Conservation (phyloP, 148 eudicot genomes). For the Rhododendron williamsianum region DNA sequence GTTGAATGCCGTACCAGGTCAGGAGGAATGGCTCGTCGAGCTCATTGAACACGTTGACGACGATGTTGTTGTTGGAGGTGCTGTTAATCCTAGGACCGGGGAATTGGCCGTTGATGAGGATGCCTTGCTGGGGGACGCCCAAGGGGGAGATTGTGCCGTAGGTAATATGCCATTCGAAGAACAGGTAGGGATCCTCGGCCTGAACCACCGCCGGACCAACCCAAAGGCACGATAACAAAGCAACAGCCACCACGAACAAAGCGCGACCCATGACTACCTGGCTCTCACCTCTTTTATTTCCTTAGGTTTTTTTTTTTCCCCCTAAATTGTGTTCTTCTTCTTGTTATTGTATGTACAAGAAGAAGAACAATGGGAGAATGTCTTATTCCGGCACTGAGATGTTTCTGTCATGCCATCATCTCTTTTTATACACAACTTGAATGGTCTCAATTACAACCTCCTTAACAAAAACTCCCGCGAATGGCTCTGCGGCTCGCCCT, state of each 20-base stretch:
- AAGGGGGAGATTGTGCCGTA: constrained; percentile 24
- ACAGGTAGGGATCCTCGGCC: constrained; percentile 25
- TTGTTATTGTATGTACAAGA: not conserved
- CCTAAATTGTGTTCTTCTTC: not conserved
- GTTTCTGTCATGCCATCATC: not conserved
- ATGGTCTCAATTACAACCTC: not conserved
- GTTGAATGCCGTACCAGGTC: constrained; percentile 27
- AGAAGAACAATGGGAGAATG: not conserved
- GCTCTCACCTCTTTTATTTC: not conserved
- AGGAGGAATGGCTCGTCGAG: constrained; percentile 29
- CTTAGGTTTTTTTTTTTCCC: accelerated
- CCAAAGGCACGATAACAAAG: not conserved
- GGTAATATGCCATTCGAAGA: constrained; percentile 21
- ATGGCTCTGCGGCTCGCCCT: not conserved
- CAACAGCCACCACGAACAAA: not conserved
- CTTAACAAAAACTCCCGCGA: not conserved
- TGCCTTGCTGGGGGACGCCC: constrained; percentile 21
- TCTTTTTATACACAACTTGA: not conserved
- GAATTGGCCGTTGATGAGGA: constrained; percentile 28
- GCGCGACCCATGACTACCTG: not conserved
- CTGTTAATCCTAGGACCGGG: constrained; percentile 26
- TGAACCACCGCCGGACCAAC: constrained; percentile 2
- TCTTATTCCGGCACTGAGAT: not conserved
- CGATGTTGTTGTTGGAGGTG: constrained; percentile 22
- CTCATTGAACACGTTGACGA: constrained; percentile 20